Conservation (phyloP, 345 rosid species). For the Rubroshorea leprosula region DNA sequence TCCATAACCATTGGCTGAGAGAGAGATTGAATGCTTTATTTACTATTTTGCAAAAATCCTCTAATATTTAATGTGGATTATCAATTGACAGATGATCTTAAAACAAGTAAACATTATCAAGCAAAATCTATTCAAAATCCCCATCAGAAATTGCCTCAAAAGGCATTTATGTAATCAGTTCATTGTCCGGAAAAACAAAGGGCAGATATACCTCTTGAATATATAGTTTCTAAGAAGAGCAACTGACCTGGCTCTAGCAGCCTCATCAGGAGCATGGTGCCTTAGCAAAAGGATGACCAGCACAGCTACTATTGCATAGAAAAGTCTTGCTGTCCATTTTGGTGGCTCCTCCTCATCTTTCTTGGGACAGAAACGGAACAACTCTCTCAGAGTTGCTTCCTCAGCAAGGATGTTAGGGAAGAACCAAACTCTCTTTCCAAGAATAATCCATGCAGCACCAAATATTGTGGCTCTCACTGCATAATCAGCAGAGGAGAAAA, state of each 20-base stretch:
- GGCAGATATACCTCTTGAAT: background rate
- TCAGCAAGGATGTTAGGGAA: slow-evolving; percentile 99
- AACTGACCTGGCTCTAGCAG: slow-evolving; percentile 93
- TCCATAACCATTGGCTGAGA: no score
- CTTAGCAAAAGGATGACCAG: slow-evolving; percentile 77
- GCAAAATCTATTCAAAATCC: no score
- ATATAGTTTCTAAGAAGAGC: background rate
- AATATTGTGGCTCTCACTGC: slow-evolving; percentile 84
- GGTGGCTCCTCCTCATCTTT: slow-evolving; percentile 96
- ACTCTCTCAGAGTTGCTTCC: slow-evolving; percentile 92
- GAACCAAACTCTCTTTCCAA: slow-evolving; percentile 93
- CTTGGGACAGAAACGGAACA: slow-evolving; percentile 96
- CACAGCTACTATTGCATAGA: slow-evolving; percentile 70
- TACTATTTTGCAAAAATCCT: no score
- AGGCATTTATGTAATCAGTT: no score
- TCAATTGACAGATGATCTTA: no score
- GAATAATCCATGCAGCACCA: slow-evolving; percentile 63
- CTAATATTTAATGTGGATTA: no score
- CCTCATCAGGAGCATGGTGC: slow-evolving; percentile 99
- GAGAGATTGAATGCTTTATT: no score
- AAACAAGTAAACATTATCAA: no score
- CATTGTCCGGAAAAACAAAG: background rate
- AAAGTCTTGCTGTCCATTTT: slow-evolving; percentile 93
- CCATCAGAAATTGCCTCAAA: no score
- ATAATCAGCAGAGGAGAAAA: background rate